Percentiles rank a stretch among this genome's conserved stretches.
These are phyloP conservation scores for Magnolia sinica DNA, from an alignment of 164 flowering plant genomes.

Conservation along the genomic window DNA sequence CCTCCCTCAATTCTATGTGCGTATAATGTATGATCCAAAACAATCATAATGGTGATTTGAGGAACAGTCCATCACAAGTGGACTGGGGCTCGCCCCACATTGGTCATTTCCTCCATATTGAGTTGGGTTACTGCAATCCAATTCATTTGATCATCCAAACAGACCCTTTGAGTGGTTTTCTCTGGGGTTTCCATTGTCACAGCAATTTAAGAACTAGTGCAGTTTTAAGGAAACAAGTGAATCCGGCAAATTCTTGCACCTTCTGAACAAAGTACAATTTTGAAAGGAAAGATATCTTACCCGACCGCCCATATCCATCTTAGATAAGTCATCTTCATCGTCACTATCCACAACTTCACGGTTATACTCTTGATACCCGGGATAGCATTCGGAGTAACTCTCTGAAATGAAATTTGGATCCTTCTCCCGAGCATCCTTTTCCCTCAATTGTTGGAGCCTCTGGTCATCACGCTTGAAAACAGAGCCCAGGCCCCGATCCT, in stretches of 20 bases:
- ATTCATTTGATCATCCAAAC: too few relatives aligned
- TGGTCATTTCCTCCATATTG: too few relatives aligned
- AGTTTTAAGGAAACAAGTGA: background rate
- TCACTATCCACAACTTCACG: constrained; percentile 94
- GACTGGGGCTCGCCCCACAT: too few relatives aligned
- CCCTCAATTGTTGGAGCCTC: constrained; percentile 91
- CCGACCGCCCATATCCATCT: constrained; percentile 99
- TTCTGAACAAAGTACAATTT: background rate
- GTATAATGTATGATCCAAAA: too few relatives aligned
- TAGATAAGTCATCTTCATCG: constrained; percentile 90
- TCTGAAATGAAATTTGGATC: constrained; percentile 98
- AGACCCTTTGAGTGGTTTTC: too few relatives aligned
- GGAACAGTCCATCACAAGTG: too few relatives aligned
- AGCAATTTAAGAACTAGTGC: background rate
- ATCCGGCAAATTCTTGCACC: background rate
- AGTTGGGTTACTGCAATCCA: too few relatives aligned
- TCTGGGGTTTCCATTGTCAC: too few relatives aligned
- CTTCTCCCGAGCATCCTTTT: constrained; percentile 93
- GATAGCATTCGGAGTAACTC: constrained; percentile 98
- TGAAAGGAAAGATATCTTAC: constrained; percentile 39
- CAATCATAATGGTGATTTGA: too few relatives aligned
- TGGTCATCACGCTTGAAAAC: constrained; percentile 96
- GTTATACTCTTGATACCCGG: constrained; percentile 95
- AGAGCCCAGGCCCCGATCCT: constrained; percentile 97
- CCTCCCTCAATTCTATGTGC: too few relatives aligned